Percentiles rank a stretch among this genome's conserved stretches.
Evolutionary conservation across 352 stramenopile genomes (phyloP).

Genomic region (Phytophthora cactorum): DNA sequence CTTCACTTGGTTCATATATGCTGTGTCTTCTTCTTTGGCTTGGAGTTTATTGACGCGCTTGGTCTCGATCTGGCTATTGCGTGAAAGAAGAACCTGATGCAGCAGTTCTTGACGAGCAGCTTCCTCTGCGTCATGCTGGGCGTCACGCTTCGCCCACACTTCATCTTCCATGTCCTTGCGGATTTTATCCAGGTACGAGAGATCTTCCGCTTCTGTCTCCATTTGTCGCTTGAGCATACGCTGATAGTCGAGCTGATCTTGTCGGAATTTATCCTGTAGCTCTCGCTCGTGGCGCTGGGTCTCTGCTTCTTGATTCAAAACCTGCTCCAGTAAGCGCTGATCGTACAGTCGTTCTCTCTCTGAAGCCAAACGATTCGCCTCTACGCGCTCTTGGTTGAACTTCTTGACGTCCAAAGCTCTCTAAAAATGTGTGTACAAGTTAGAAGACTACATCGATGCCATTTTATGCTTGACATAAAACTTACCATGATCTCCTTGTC

Average conservation of each 20-base stretch:
- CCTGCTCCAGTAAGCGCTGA: conserved; percentile 58
- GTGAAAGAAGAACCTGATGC: conserved; percentile 69
- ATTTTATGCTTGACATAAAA: neutral
- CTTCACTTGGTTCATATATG: conserved; percentile 71
- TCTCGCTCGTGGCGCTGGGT: conserved; percentile 63
- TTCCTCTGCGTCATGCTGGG: conserved; percentile 74
- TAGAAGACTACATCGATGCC: neutral
- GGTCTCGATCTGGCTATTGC: conserved; percentile 55
- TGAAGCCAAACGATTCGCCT: conserved; percentile 42
- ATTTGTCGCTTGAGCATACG: conserved; percentile 77
- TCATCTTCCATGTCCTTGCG: conserved; percentile 83
- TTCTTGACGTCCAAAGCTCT: conserved; percentile 74
- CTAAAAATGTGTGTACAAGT: conserved; percentile 20
- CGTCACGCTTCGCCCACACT: conserved; percentile 80
- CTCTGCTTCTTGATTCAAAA: conserved; percentile 66
- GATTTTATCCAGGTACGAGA: conserved; percentile 70
- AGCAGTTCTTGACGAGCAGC: conserved; percentile 74
- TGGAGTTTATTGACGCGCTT: conserved; percentile 50
- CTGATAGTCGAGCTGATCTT: conserved; percentile 81
- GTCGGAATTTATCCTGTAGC: conserved; percentile 66
- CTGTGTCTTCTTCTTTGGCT: conserved; percentile 54
- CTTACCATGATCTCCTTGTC: conserved; percentile 62
- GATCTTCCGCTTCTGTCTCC: conserved; percentile 73
- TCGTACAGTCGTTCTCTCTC: conserved; percentile 79
- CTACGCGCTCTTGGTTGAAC: conserved; percentile 76